Percentiles rank a stretch among this genome's conserved stretches.
These are phyloP conservation scores for Neckera pumila DNA, from an alignment of 225 moss, liverwort and hornwort species.

Conservation along the genomic window DNA sequence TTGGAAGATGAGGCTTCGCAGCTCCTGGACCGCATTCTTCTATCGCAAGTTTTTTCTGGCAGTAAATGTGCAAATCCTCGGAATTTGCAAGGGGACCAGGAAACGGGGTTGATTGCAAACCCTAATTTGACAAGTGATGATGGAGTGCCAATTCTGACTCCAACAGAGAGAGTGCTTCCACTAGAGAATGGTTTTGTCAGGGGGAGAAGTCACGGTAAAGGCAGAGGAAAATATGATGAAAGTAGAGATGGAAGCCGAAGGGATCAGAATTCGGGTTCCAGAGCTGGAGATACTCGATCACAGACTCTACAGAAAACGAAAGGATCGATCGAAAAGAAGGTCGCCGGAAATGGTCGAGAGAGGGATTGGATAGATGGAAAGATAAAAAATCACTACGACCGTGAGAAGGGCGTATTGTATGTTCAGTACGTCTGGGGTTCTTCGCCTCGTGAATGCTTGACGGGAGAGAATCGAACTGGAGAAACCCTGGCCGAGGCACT, in stretches of 20 bases:
- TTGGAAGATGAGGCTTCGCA: conserved; percentile 67
- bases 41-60: conserved; percentile 53
- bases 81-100: conserved; percentile 4
- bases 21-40: conserved; percentile 84
- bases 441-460: conserved; percentile 42
- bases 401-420: conserved; percentile 82
- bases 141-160: not conserved
- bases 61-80: conserved; percentile 9
- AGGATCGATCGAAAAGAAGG: conserved; percentile 21
- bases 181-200: conserved; percentile 9
- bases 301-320: conserved; percentile 4
- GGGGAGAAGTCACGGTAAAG: conserved; percentile 21
- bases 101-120: not conserved
- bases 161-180: not conserved
- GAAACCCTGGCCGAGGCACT: conserved; percentile 43
- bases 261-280: conserved; percentile 14
- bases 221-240: conserved; percentile 19
- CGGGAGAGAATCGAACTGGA: conserved; percentile 28
- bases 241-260: conserved; percentile 8
- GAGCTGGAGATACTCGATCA: conserved; percentile 7
- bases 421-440: conserved; percentile 83
- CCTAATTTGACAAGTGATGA: conserved; percentile 14
- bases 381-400: conserved; percentile 76
- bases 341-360: conserved; percentile 18
- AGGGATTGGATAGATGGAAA: conserved; percentile 51